Evolutionary conservation across 139 green algal genomes (phyloP).

Genomic region (Picochlorum sp.): DNA sequence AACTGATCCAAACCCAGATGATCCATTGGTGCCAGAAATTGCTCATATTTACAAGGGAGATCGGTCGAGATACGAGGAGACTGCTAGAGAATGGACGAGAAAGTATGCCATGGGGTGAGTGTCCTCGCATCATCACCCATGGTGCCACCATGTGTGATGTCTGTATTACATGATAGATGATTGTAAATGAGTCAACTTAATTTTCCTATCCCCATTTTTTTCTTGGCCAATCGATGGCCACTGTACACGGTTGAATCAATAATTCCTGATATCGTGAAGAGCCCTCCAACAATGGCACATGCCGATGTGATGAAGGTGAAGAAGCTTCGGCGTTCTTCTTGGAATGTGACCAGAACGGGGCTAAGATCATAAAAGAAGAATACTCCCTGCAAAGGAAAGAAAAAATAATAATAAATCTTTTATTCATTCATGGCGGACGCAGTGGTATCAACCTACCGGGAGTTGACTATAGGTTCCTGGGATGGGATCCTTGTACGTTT

Average conservation of each 20-base stretch:
- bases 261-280: constrained; percentile 95
- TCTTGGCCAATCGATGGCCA: constrained; percentile 64
- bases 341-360: constrained; percentile 82
- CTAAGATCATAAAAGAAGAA: constrained; percentile 99
- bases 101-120: constrained; percentile 89
- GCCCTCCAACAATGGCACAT: constrained; percentile 92
- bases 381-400: constrained; percentile 74
- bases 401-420: background rate
- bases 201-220: constrained; percentile 98
- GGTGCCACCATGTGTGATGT: background rate
- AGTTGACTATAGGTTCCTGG: constrained; percentile 1
- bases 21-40: constrained; percentile 97
- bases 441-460: background rate
- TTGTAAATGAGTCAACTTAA: constrained; percentile 20
- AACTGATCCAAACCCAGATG: constrained; percentile 97
- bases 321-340: constrained; percentile 69
- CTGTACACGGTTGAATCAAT: constrained; percentile 86
- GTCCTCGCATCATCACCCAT: background rate
- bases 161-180: background rate
- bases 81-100: constrained; percentile 84
- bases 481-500: constrained; percentile 73
- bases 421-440: no score
- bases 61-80: constrained; percentile 80
- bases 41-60: constrained; percentile 98
- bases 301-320: constrained; percentile 87